A percentile compares a stretch with the other conserved stretches of the same genome.
Evolutionary conservation across 345 rosid species (phyloP).

Genomic region (Citrus trifoliata): DNA sequence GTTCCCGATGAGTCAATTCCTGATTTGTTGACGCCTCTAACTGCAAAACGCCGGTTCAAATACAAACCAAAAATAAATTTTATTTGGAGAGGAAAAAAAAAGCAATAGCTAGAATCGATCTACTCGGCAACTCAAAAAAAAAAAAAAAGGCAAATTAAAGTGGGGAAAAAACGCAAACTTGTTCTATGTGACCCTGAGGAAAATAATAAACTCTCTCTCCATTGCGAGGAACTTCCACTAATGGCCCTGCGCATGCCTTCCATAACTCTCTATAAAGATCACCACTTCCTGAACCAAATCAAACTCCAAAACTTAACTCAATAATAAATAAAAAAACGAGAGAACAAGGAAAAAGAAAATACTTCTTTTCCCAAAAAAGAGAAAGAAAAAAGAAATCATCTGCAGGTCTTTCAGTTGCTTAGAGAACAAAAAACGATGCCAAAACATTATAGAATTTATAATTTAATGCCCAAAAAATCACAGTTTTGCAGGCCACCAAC

Average conservation of each 20-base stretch:
- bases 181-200: constrained; percentile 83
- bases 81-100: not conserved
- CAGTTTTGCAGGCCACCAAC: not conserved
- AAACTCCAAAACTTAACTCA: constrained; percentile 10
- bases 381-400: not conserved
- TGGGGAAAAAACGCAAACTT: constrained; percentile 30
- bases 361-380: not conserved
- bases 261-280: constrained; percentile 62
- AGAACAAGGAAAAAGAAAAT: not conserved
- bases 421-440: constrained; percentile 9
- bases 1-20: constrained; percentile 55
- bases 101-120: not conserved
- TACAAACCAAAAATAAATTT: not conserved
- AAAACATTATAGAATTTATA: constrained; percentile 2
- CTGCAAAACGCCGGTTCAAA: constrained; percentile 35
- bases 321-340: not conserved
- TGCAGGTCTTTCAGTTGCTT: constrained; percentile 14
- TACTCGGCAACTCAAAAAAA: not conserved
- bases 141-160: not conserved
- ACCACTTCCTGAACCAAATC: constrained; percentile 31
- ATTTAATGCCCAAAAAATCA: not conserved
- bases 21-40: constrained; percentile 86
- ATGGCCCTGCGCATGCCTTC: constrained; percentile 82
- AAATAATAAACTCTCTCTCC: constrained; percentile 67
- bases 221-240: constrained; percentile 58